These are phyloP conservation scores for Skeletonema menzelii DNA, from an alignment of 108 stramenopile species.

Conservation along the genomic window DNA sequence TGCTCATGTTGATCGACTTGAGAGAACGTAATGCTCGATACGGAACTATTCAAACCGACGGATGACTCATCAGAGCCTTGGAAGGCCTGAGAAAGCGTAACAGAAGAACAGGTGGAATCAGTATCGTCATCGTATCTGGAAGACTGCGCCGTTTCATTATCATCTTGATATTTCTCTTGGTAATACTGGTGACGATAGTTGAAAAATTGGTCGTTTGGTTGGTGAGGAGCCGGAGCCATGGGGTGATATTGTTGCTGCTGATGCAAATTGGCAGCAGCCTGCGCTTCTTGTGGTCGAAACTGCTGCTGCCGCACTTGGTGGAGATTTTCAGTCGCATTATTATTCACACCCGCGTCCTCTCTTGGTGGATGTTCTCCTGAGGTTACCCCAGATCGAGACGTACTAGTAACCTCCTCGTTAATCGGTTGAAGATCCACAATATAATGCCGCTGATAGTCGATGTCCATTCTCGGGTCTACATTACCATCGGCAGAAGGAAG, in stretches of 20 bases:
- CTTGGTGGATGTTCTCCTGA: background rate
- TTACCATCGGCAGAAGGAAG: background rate
- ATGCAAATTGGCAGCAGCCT: background rate
- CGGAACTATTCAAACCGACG: slow-evolving; percentile 16
- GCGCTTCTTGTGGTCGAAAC: background rate
- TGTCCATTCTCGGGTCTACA: background rate
- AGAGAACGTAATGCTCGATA: slow-evolving; percentile 40
- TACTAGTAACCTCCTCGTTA: slow-evolving; percentile 24
- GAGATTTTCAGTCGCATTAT: background rate
- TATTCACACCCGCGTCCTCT: background rate
- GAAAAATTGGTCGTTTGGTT: slow-evolving; percentile 10
- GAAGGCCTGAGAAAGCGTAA: slow-evolving; percentile 44
- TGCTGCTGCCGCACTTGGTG: background rate
- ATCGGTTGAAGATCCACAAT: slow-evolving; percentile 36
- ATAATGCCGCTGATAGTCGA: slow-evolving; percentile 4
- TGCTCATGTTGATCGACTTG: slow-evolving; percentile 39
- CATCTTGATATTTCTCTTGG: slow-evolving; percentile 39
- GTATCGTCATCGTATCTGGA: slow-evolving; percentile 9
- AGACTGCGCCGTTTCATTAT: background rate
- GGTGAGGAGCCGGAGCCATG: background rate
- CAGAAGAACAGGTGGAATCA: slow-evolving; percentile 44
- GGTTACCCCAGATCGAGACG: background rate
- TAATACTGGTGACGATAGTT: slow-evolving; percentile 41
- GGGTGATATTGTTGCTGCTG: background rate
- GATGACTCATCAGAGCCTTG: slow-evolving; percentile 18